These are phyloP conservation scores for Pyrenophora tritici-repentis DNA, from an alignment of 2,329 filamentous ascomycete species.

Conservation along the genomic window DNA sequence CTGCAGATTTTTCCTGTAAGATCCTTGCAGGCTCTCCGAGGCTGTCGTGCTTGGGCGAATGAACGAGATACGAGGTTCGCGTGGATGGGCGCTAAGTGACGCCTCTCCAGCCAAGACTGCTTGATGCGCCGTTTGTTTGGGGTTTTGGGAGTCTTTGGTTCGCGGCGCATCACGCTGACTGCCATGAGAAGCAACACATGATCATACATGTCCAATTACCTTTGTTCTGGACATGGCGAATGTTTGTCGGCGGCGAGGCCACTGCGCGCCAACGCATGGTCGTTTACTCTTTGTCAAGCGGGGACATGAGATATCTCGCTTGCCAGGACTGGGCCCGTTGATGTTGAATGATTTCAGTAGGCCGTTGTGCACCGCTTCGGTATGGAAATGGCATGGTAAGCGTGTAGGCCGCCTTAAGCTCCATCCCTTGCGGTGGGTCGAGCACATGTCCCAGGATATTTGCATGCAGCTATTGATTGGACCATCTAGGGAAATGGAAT, in stretches of 20 bases:
- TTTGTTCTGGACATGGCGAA: conserved; percentile 16
- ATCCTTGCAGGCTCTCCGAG: conserved; percentile 26
- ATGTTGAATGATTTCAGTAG: conserved; percentile 6
- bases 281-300: conserved; percentile 12
- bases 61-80: conserved; percentile 23
- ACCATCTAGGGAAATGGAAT: conserved; percentile 14
- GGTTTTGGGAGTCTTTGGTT: conserved; percentile 12
- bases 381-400: conserved; percentile 14
- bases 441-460: conserved; percentile 20
- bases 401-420: conserved; percentile 18
- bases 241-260: conserved; percentile 17
- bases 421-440: conserved; percentile 19
- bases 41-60: conserved; percentile 31
- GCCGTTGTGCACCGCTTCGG: conserved; percentile 19
- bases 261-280: conserved; percentile 13
- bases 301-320: conserved; percentile 3
- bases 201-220: conserved; percentile 16
- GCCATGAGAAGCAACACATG: conserved; percentile 24
- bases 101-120: conserved; percentile 17
- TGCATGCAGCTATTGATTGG: conserved; percentile 29
- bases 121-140: conserved; percentile 7
- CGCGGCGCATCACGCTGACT: conserved; percentile 28
- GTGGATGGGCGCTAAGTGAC: conserved; percentile 24
- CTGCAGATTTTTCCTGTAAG: conserved; percentile 25
- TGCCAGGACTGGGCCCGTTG: neutral